Conservation (phyloP, 1,139 yeast species). For the Blastobotrys ciferrii region DNA sequence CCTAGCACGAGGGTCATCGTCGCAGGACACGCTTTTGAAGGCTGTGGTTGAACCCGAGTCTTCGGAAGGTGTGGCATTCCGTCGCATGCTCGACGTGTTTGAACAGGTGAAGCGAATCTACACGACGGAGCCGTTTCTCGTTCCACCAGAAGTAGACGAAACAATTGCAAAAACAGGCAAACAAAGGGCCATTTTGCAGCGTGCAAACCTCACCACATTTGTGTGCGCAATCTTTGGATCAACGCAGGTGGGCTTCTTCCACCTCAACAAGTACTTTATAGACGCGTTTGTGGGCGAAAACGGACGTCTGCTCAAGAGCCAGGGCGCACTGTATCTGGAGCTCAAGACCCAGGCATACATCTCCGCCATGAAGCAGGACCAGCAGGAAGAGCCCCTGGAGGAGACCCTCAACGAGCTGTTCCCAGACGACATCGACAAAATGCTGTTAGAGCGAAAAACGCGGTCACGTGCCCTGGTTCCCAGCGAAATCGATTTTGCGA, state of each 20-base stretch:
- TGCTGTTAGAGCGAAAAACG: conserved; percentile 21
- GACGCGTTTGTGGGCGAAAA: conserved; percentile 61
- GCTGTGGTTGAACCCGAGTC: conserved; percentile 72
- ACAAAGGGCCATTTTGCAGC: conserved; percentile 52
- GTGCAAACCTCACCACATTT: conserved; percentile 85
- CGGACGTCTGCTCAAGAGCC: conserved; percentile 69
- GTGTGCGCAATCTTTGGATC: conserved; percentile 81
- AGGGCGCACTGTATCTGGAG: conserved; percentile 75
- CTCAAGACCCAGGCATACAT: conserved; percentile 93
- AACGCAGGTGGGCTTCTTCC: conserved; percentile 82
- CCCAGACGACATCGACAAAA: conserved; percentile 52
- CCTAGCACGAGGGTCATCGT: conserved; percentile 67
- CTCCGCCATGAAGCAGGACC: conserved; percentile 73
- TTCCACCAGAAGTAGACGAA: conserved; percentile 21
- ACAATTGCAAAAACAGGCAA: conserved; percentile 11
- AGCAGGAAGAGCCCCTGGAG: conserved; percentile 50
- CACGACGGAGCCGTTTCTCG: conserved; percentile 30
- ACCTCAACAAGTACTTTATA: conserved; percentile 76
- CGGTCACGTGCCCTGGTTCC: conserved; percentile 49
- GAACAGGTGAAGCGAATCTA: conserved; percentile 49
- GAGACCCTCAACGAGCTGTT: conserved; percentile 76
- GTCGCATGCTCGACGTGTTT: conserved; percentile 68
- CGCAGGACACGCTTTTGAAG: conserved; percentile 63
- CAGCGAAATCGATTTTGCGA: conserved; percentile 67
- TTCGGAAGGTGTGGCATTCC: conserved; percentile 69